These are phyloP conservation scores for Erysimum cheiranthoides DNA, from an alignment of 345 rosid genomes.

Conservation along the genomic window DNA sequence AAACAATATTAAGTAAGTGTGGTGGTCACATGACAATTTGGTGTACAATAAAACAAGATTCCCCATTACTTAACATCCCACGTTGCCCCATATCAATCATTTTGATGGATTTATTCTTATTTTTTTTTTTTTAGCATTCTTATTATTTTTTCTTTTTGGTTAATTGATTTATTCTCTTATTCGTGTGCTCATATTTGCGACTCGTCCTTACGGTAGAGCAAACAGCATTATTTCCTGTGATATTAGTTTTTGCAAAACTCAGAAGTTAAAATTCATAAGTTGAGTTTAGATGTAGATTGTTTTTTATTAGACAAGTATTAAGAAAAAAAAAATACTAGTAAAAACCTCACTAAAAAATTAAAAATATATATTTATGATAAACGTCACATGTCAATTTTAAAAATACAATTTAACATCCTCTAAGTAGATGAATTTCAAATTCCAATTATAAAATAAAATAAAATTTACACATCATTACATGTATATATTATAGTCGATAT, in stretches of 20 bases:
- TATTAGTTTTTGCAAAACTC: neutral
- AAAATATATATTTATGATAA: too few relatives aligned
- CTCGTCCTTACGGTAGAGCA: neutral
- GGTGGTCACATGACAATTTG: conserved; percentile 35
- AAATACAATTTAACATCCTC: neutral
- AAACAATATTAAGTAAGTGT: conserved; percentile 8
- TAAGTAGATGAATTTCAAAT: neutral
- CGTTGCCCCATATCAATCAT: conserved; percentile 6
- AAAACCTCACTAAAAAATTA: too few relatives aligned
- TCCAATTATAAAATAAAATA: too few relatives aligned
- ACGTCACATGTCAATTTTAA: neutral
- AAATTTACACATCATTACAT: too few relatives aligned
- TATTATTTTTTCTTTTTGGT: too few relatives aligned
- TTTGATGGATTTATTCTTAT: neutral
- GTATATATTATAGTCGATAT: too few relatives aligned
- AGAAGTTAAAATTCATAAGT: neutral
- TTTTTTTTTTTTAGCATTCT: too few relatives aligned
- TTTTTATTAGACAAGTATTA: too few relatives aligned
- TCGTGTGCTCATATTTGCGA: neutral
- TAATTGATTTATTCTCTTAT: neutral
- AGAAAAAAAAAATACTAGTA: too few relatives aligned
- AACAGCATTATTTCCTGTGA: neutral
- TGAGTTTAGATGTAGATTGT: too few relatives aligned
- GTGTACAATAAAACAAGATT: conserved; percentile 19
- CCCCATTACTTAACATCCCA: conserved; percentile 17